Evolutionary conservation across 768 basidiomycete species (phyloP).

Genomic region (Mycena floridula): DNA sequence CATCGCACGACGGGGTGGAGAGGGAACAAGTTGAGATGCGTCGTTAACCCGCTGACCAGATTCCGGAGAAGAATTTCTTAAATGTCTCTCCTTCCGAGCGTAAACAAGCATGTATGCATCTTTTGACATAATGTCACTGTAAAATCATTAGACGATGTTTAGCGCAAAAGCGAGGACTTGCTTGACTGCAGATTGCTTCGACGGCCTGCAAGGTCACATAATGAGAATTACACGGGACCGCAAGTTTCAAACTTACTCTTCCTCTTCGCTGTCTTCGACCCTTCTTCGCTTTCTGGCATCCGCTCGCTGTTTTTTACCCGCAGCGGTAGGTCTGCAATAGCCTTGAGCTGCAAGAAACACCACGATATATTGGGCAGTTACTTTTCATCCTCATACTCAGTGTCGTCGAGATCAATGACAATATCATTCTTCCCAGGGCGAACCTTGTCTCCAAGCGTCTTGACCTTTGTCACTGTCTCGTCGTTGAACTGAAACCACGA

Average conservation of each 20-base stretch:
- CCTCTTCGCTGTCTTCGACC: slow-evolving; percentile 57
- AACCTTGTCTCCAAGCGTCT: slow-evolving; percentile 43
- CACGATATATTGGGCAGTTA: slow-evolving; percentile 12
- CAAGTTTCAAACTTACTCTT: slow-evolving; percentile 18
- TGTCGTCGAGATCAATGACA: slow-evolving; percentile 16
- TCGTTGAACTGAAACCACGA: slow-evolving; percentile 95
- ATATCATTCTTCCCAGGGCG: slow-evolving; percentile 19
- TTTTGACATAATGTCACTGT: slow-evolving; percentile 58
- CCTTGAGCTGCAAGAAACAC: background rate
- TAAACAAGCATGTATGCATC: slow-evolving; percentile 98
- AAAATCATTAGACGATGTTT: slow-evolving; percentile 5
- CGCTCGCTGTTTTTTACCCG: slow-evolving; percentile 25
- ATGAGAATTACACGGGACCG: background rate
- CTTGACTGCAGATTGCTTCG: slow-evolving; percentile 1
- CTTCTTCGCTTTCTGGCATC: slow-evolving; percentile 45
- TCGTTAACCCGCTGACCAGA: slow-evolving; percentile 6
- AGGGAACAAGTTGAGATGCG: slow-evolving; percentile 17
- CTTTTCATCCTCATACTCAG: slow-evolving; percentile 22
- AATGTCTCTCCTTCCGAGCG: slow-evolving; percentile 34
- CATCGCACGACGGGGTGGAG: slow-evolving; percentile 51
- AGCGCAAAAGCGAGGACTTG: background rate
- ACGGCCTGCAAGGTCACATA: background rate
- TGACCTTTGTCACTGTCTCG: slow-evolving; percentile 67
- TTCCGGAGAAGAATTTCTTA: slow-evolving; percentile 7
- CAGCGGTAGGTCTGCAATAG: background rate